These are phyloP conservation scores for Yamagishiella unicocca DNA, from an alignment of 139 green algal genomes.

Conservation along the genomic window DNA sequence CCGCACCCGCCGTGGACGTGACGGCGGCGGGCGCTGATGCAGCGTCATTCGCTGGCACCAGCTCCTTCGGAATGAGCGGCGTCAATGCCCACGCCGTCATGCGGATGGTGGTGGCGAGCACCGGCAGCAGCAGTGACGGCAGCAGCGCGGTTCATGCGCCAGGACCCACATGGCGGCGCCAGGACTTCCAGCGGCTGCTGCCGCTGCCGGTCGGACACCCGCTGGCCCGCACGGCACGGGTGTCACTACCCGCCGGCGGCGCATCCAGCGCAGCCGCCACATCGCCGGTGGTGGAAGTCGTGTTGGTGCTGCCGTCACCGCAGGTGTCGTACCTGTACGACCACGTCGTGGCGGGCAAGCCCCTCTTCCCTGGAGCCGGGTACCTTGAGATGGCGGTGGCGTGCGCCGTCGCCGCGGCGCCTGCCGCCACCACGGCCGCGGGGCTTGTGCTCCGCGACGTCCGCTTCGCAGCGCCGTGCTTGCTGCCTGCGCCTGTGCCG, in stretches of 20 bases:
- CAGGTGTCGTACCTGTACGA: conserved; percentile 62
- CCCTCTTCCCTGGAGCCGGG: conserved; percentile 56
- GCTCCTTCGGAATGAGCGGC: conserved; percentile 90
- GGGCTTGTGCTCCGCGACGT: conserved; percentile 14
- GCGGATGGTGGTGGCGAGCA: background rate
- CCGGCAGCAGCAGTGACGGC: background rate
- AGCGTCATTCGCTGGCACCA: conserved; percentile 68
- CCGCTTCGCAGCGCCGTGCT: conserved; percentile 65
- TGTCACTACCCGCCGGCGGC: background rate
- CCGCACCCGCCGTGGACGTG: conserved; percentile 5
- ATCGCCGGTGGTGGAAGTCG: conserved; percentile 28
- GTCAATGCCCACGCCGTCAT: conserved; percentile 89
- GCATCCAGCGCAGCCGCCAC: background rate
- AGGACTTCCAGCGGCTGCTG: conserved; percentile 52
- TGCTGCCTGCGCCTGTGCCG: conserved; percentile 52
- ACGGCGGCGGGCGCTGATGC: background rate
- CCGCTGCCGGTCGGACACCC: conserved; percentile 68
- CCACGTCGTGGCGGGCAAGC: conserved; percentile 54
- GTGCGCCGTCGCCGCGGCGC: conserved; percentile 8
- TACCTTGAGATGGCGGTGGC: conserved; percentile 74
- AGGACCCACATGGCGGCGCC: conserved; percentile 26
- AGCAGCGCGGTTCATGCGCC: background rate
- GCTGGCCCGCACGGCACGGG: conserved; percentile 51
- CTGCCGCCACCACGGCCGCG: background rate
- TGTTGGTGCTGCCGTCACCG: conserved; percentile 34